Evolutionary conservation across 805 yeast species (phyloP), one percentile per base, ranked within the genome.

Genomic region (Yarrowia keelungensis): DNA sequence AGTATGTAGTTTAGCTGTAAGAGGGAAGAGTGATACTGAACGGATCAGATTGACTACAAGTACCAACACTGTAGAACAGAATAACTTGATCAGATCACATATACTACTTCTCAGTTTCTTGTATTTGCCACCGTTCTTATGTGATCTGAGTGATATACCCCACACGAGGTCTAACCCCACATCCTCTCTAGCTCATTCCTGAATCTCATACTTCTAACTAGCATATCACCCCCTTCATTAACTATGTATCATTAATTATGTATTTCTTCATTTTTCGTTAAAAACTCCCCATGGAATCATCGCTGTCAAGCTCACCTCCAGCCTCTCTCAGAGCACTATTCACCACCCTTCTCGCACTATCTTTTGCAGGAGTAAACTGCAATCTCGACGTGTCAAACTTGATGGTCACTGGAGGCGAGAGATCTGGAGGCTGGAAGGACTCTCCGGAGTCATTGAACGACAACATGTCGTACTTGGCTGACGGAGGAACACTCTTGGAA

Each of bases 281-380:
- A 22, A 41, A 56, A n/a, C 47, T 41, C 19, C 58, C 58, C 62
- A 59, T 43, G 41, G 51, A 43, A 35, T 59, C 65, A 36, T 59
- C 65, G 35, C 65, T 59, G 7, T 56, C 62, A 8, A 53, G 45
- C 38, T 56, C 62, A 2, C 62, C 62, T 1, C 65, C 65, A 11
- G 65, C 65, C 3, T 59, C 65, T 5, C 65, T 19, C 12, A 59
- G 42, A 16, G 65, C 65, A 0, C 51, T 51, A 32, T 45, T 16
- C 5, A 59, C 65, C 5, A 59, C 65, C 16, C 51, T 11, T 14
- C 72, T 68, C 42, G 69, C 64, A 14, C 68, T 19, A 8, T 51
- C 68, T 19, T 49, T 51, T 14, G 68, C 58, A 14, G 62, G 58
- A 16, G 58, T 51, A 11, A 49, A 39, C 38, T 64, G 68, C 26